These are phyloP conservation scores for Chamaenerion angustifolium DNA, from an alignment of 345 rosid genomes.

Conservation along the genomic window DNA sequence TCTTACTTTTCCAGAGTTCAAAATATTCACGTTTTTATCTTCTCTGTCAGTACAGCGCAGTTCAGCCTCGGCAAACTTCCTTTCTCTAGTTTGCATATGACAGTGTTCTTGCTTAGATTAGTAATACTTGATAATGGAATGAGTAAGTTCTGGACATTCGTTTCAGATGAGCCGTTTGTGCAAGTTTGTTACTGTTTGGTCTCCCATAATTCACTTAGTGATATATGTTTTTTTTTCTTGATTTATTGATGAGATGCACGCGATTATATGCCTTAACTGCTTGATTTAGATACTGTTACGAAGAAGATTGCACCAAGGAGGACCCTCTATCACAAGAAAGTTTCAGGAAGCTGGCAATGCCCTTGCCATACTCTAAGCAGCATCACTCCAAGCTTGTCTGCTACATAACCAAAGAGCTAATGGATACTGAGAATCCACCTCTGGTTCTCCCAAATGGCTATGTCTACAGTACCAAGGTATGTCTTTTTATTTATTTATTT, in stretches of 20 bases:
- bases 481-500: conserved; percentile 1
- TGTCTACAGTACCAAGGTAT: conserved; percentile 89
- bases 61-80: too few species aligned
- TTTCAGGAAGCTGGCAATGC: conserved; percentile 72
- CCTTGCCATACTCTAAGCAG: conserved; percentile 87
- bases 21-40: too few species aligned
- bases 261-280: conserved; percentile 23
- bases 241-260: neutral
- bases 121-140: too few species aligned
- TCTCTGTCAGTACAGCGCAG: too few species aligned
- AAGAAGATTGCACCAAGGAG: conserved; percentile 85
- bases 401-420: conserved; percentile 80
- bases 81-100: too few species aligned
- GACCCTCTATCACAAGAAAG: conserved; percentile 91
- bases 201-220: too few species aligned
- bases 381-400: conserved; percentile 96
- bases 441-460: conserved; percentile 93
- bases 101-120: too few species aligned
- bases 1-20: neutral
- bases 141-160: too few species aligned
- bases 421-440: conserved; percentile 99
- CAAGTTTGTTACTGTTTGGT: too few species aligned
- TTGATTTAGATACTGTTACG: conserved; percentile 50
- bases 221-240: neutral
- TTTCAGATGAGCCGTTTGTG: too few species aligned